phyloP scores from a whole-genome alignment of 2,329 filamentous ascomycete species.

The Huntiella savannae region DNA sequence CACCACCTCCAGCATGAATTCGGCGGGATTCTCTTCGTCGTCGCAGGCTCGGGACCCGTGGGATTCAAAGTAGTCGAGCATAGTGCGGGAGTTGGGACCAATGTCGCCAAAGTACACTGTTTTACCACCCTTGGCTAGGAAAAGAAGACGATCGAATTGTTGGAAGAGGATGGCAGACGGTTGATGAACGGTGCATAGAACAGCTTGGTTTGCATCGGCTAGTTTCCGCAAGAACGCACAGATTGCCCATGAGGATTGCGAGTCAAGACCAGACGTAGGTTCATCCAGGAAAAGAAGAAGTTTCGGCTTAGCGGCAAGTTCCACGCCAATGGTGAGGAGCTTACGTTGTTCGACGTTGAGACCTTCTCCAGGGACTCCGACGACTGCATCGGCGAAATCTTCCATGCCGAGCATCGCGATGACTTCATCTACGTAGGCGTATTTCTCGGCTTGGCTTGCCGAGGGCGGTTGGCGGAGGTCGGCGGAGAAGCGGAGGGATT shows the following conservation, averaged over 20 bases:
- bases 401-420: constrained; percentile 48
- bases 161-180: constrained; percentile 34
- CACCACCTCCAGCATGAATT: constrained; percentile 49
- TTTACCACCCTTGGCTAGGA: constrained; percentile 44
- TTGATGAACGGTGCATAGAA: constrained; percentile 37
- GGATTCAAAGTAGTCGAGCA: constrained; percentile 44
- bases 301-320: constrained; percentile 35
- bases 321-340: constrained; percentile 41
- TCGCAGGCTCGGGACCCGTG: constrained; percentile 43
- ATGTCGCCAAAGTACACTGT: constrained; percentile 54
- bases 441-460: constrained; percentile 37
- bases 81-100: constrained; percentile 35
- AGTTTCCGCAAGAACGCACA: constrained; percentile 42
- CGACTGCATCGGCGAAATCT: constrained; percentile 46
- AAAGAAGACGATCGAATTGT: constrained; percentile 40
- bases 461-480: constrained; percentile 35
- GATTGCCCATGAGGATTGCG: constrained; percentile 44
- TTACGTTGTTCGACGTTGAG: constrained; percentile 44
- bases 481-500: constrained; percentile 36
- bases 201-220: constrained; percentile 32
- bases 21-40: constrained; percentile 49
- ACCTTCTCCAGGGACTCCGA: constrained; percentile 42
- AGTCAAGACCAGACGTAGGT: constrained; percentile 42
- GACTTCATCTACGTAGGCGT: constrained; percentile 42
- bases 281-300: constrained; percentile 44